phyloP scores from a whole-genome alignment of 495 filamentous ascomycete species.

The Cercophora samala region DNA sequence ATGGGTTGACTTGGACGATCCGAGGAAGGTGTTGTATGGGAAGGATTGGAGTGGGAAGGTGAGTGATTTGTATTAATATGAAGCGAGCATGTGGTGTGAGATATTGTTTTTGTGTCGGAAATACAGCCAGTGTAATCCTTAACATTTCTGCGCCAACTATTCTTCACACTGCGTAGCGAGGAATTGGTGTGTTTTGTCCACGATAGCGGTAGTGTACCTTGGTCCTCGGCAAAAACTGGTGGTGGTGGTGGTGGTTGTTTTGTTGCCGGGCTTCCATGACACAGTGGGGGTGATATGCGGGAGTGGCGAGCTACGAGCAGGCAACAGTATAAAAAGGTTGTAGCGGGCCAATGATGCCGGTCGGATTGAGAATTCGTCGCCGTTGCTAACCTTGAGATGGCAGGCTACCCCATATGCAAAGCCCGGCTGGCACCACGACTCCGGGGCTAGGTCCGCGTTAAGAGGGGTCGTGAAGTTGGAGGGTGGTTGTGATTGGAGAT shows the following conservation, averaged over 20 bases:
- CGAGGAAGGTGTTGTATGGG: slow-evolving; percentile 5
- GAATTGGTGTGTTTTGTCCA: too few relatives aligned
- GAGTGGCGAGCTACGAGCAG: not conserved
- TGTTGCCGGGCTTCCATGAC: not conserved
- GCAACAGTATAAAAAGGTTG: not conserved
- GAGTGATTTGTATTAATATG: not conserved
- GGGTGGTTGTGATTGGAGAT: not conserved
- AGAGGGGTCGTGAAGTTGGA: too few relatives aligned
- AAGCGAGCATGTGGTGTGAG: too few relatives aligned
- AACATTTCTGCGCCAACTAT: too few relatives aligned
- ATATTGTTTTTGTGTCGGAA: too few relatives aligned
- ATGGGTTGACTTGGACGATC: slow-evolving; percentile 12
- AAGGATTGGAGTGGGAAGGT: slow-evolving; percentile 4
- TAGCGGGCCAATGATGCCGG: not conserved
- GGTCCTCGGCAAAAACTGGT: too few relatives aligned
- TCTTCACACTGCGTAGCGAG: too few relatives aligned
- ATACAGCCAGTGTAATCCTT: too few relatives aligned
- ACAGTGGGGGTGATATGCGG: not conserved
- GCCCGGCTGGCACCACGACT: too few relatives aligned
- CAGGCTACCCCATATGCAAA: too few relatives aligned
- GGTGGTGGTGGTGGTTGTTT: too few relatives aligned
- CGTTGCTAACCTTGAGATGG: not conserved
- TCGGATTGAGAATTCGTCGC: not conserved
- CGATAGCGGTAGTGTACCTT: not conserved
- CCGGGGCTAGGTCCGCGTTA: not conserved